Evolutionary conservation across 2,329 filamentous ascomycete genomes (phyloP).

Genomic region (Bipolaris victoriae): DNA sequence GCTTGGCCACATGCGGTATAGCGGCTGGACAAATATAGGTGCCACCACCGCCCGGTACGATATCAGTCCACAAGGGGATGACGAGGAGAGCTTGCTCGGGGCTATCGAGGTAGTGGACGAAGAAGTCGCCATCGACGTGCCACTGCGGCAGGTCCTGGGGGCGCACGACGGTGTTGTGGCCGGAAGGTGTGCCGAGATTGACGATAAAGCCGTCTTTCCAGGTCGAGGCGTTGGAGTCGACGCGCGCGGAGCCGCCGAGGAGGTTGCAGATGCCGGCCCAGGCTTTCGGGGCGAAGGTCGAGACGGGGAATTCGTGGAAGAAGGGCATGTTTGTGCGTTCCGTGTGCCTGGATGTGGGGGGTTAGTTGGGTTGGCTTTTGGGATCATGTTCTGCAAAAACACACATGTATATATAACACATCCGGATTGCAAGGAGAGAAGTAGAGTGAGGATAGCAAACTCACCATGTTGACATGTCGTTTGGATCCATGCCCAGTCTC

Average conservation of each 20-base stretch:
- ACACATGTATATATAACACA: neutral
- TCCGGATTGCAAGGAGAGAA: too few relatives aligned
- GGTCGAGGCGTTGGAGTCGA: constrained; percentile 48
- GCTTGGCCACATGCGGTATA: constrained; percentile 62
- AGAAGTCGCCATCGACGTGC: constrained; percentile 77
- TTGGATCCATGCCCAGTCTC: constrained; percentile 67
- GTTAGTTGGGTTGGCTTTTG: neutral
- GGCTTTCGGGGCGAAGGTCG: constrained; percentile 66
- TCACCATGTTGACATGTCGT: constrained; percentile 69
- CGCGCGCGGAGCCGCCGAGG: constrained; percentile 62
- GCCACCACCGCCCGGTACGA: constrained; percentile 65
- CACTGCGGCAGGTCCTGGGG: constrained; percentile 64
- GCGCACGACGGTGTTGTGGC: constrained; percentile 57
- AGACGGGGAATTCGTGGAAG: constrained; percentile 61
- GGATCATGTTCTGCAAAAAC: neutral
- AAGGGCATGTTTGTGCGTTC: constrained; percentile 69
- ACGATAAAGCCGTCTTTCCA: constrained; percentile 74
- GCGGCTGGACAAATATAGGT: constrained; percentile 69
- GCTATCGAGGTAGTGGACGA: constrained; percentile 73
- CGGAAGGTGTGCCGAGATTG: constrained; percentile 65
- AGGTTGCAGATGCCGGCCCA: constrained; percentile 72
- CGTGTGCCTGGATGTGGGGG: constrained; percentile 42
- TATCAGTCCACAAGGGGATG: constrained; percentile 71
- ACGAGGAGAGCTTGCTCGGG: constrained; percentile 72
- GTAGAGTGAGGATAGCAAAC: neutral